These are phyloP conservation scores for Cordia subcordata DNA, from an alignment of 257 asterid genomes.

Conservation along the genomic window DNA sequence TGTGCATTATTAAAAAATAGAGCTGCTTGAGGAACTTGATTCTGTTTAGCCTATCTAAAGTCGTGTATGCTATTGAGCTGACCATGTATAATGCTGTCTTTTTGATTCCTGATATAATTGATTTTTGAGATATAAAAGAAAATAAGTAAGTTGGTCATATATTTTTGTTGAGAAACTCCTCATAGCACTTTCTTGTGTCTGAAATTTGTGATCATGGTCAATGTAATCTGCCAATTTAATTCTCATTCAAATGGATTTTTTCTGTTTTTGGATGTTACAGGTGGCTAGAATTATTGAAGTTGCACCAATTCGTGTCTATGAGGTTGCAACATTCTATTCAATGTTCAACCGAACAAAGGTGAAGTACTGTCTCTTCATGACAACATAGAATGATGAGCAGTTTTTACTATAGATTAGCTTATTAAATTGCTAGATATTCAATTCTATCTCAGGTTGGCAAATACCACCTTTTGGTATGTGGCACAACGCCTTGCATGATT, in stretches of 20 bases:
- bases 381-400: conserved; percentile 1
- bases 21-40: no score
- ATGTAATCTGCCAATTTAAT: neutral
- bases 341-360: conserved; percentile 97
- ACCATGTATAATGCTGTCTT: no score
- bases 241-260: conserved; percentile 1
- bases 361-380: conserved; percentile 11
- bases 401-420: conserved; percentile 1
- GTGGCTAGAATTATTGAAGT: conserved; percentile 91
- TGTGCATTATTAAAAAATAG: no score
- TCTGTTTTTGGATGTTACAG: conserved; percentile 30
- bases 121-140: neutral
- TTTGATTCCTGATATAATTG: no score
- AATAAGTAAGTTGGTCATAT: neutral
- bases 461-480: conserved; percentile 98
- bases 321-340: conserved; percentile 95
- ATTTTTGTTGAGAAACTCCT: neutral
- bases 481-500: conserved; percentile 99
- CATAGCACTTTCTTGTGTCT: neutral
- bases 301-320: conserved; percentile 94
- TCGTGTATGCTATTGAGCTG: no score
- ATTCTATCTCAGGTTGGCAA: conserved; percentile 59
- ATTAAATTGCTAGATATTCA: conserved; percentile 14
- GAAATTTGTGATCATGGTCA: neutral
- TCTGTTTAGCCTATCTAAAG: no score